Evolutionary conservation across 208 protist genomes (phyloP), one percentile per base, ranked within the genome.

Genomic region (Porcisia hertigi): DNA sequence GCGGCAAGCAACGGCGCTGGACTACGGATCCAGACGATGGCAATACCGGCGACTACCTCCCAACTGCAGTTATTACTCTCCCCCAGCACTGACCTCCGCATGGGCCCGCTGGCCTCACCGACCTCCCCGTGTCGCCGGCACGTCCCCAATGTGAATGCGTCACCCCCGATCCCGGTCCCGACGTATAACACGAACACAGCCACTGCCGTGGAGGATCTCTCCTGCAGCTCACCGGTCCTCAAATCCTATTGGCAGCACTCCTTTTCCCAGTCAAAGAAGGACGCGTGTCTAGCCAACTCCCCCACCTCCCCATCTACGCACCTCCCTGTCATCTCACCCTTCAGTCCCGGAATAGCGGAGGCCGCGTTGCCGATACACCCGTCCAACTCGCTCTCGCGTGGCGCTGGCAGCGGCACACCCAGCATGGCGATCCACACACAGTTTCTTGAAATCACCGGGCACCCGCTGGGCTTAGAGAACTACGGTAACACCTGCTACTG

Each of bases 401-500:
- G 43, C 18, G 45, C 54, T 45, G 45, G 53, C 25, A 55, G 43
- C 75, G 58, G 59, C 45, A 62, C 72, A 60, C 34, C 49, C 2
- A 69, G 55, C 39, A 45, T 58, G 20, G 80, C 70, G 4, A 81
- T 92, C 57, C 88, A 96, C 83, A 83, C 77, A 2, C 86, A 88
- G 34, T 94, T 92, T 58, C 79, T 94, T 41, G 90, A 92, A 74
- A 94, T 94, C 74, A 89, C 83, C 53, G 87, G 90, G 23, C 79
- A 93, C 66, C 89, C 89, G 41, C 72, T 95, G 39, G 94, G 93
- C 8, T 73, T 98, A 14, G 91, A 96, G 79, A 98, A 98, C 84
- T 96, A 93, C 70, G 93, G 93, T 53, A 97, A 96, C 82, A 97
- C 91, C 14, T 98, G 95, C 80, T 98, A 97, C 85, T 88, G 85